Conservation (phyloP, 225 moss, liverwort and hornwort species). For the Pleurozium schreberi region DNA sequence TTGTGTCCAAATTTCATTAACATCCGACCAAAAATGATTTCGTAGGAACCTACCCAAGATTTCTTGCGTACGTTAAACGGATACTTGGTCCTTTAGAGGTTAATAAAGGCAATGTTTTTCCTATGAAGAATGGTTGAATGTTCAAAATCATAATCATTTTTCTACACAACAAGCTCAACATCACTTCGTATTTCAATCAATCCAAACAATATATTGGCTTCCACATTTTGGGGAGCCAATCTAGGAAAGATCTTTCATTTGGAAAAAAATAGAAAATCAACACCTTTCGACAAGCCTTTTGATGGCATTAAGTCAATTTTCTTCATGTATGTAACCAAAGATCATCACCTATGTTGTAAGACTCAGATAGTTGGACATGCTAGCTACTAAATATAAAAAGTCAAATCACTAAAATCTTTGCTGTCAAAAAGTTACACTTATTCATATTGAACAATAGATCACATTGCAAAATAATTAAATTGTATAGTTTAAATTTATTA, state of each 20-base stretch:
- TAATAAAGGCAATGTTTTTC: fast-evolving
- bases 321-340: neutral
- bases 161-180: neutral
- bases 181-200: neutral
- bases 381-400: neutral
- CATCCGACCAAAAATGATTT: too few relatives aligned
- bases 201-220: neutral
- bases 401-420: neutral
- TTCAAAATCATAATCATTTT: neutral
- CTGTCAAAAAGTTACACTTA: neutral
- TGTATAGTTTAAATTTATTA: neutral
- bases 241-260: neutral
- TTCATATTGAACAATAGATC: neutral
- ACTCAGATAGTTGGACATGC: neutral
- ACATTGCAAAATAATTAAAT: neutral
- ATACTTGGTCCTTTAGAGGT: too few relatives aligned
- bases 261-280: neutral
- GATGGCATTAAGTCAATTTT: too few relatives aligned
- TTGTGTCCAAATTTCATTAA: too few relatives aligned
- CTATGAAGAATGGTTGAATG: neutral
- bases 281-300: too few relatives aligned
- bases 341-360: neutral
- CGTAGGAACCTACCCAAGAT: too few relatives aligned
- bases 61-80: too few relatives aligned
- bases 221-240: fast-evolving